Base-by-base conservation (phyloP, 371 early-diverging fungal genomes). In the Mucor piriformis region DNA sequence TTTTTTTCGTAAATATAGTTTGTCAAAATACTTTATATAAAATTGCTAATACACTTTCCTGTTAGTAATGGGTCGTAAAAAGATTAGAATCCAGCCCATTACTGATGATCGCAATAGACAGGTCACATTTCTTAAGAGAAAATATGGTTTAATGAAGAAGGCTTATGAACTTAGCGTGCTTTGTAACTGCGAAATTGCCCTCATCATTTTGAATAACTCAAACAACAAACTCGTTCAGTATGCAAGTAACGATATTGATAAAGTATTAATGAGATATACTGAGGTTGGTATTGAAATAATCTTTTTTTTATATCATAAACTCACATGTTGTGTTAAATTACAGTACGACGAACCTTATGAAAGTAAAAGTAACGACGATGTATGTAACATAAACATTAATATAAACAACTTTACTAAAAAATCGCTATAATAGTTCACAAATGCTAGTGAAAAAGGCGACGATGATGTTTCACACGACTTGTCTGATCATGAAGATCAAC, bases 111-210 rank as follows among this genome's bases (percentile, higher is more conserved):
- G 96, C 54, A 96, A 94, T 83, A 84, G 94, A 48, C 95, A 95
- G 82, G 93, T 91, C 42, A 81, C 99, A 10, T 99, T 99, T 77
- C 82, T 92, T 56, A 99, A 99, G 74, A 87, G 99, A 66, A 99
- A 99, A 79, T 87, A 90, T 61, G 99, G 99, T 12, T 82, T 99
- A 48, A 95, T 99, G 93, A 99, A 99, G 80, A 99, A 99, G 76
- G 98, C 99, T 1, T 96, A 94, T 77, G 99, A 99, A 73, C 88
- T 99, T 15, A 89, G 89, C 60, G 93, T 95, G 3, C 87, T 99
- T 24, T 98, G 99, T 79, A 95, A 93, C 66, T 94, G 96, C 74
- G 96, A 99, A 72, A 93, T 99, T 46, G 95, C 92, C 0, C 77
- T 97, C 11, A 91, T 97, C 58, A 94, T 97, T 63, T 93, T 96